These are phyloP conservation scores for Colletotrichum aenigma DNA, from an alignment of 2,329 filamentous ascomycete genomes.

Conservation along the genomic window DNA sequence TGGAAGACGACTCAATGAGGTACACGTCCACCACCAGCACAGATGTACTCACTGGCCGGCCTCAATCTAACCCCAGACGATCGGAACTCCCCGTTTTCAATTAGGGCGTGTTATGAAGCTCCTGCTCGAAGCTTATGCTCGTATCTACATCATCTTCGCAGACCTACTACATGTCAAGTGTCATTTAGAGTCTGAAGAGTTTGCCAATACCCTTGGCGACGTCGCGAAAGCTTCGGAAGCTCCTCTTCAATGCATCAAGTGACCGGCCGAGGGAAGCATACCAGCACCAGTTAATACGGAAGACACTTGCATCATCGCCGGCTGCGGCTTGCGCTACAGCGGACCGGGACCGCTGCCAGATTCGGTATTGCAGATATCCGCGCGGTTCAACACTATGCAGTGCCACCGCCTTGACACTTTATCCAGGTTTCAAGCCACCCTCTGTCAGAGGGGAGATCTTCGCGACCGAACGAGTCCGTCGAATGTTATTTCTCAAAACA, in stretches of 20 bases:
- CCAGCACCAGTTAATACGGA: neutral
- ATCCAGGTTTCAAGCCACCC: neutral
- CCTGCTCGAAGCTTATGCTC: neutral
- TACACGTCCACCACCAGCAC: neutral
- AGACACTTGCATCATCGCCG: neutral
- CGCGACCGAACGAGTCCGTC: neutral
- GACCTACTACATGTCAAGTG: neutral
- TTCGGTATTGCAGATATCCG: slow-evolving; percentile 10
- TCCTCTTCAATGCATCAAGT: neutral
- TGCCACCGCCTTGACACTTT: slow-evolving; percentile 18
- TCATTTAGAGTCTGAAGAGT: neutral
- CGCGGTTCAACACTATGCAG: neutral
- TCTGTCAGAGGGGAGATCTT: neutral
- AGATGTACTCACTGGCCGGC: neutral
- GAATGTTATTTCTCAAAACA: neutral
- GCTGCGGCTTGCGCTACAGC: neutral
- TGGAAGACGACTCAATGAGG: neutral
- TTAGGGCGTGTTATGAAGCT: neutral
- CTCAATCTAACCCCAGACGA: neutral
- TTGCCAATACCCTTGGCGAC: slow-evolving; percentile 1
- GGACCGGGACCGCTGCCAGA: neutral
- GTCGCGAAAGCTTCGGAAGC: neutral
- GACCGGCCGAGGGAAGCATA: neutral
- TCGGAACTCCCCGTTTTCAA: neutral
- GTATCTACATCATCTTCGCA: neutral